Evolutionary conservation across 768 basidiomycete species (phyloP).

Genomic region (Lactarius quietus): DNA sequence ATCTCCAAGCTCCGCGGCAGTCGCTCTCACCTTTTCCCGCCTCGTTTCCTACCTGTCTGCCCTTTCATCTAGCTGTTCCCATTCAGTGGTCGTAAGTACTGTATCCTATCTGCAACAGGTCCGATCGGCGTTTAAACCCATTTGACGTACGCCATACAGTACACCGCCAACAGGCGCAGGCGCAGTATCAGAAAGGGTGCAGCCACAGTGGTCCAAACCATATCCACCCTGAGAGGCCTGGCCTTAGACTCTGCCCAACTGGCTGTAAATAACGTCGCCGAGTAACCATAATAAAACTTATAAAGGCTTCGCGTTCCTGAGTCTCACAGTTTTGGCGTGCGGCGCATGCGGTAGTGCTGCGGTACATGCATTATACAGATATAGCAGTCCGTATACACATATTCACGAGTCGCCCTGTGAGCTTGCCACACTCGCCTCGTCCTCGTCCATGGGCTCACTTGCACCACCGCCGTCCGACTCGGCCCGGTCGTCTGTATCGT

Average conservation of each 20-base stretch:
- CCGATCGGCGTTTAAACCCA: conserved; percentile 2
- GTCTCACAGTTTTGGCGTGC: background rate
- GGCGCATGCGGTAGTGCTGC: background rate
- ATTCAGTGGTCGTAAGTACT: background rate
- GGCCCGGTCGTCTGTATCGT: conserved; percentile 18
- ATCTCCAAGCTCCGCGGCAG: background rate
- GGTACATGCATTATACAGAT: background rate
- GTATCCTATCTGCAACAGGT: background rate
- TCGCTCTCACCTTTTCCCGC: background rate
- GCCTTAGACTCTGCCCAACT: too few relatives aligned
- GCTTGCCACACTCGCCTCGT: conserved; percentile 48
- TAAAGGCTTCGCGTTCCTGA: background rate
- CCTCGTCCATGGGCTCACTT: conserved; percentile 33
- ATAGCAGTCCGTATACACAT: conserved; percentile 9
- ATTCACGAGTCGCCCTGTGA: conserved; percentile 40
- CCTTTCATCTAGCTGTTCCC: background rate
- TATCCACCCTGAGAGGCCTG: too few relatives aligned
- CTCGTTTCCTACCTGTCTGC: background rate
- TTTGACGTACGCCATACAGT: background rate
- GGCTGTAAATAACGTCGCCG: too few relatives aligned
- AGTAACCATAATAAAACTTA: too few relatives aligned
- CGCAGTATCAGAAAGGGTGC: background rate
- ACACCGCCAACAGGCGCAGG: background rate
- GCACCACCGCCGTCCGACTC: conserved; percentile 7
- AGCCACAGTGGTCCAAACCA: too few relatives aligned